Percentiles rank a stretch among this genome's conserved stretches.
phyloP scores from a whole-genome alignment of 768 basidiomycete genomes.

The Suillus weaverae region DNA sequence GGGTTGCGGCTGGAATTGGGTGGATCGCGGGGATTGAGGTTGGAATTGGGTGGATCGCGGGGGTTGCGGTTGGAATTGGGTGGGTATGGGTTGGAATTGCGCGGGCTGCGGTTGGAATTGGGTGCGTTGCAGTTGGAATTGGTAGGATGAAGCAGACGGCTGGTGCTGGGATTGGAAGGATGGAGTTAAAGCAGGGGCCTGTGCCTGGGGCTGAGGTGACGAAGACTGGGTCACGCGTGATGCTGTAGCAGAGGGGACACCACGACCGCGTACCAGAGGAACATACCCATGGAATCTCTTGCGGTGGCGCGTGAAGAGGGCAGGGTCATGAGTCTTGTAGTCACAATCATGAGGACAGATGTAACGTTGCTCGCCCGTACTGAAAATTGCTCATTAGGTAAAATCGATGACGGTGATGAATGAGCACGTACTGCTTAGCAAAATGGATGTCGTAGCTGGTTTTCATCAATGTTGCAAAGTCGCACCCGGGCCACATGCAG shows the following conservation, averaged over 20 bases:
- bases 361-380: constrained; percentile 22
- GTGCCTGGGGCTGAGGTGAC: no score
- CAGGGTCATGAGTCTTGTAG: constrained; percentile 26
- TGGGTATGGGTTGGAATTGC: background rate
- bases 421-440: constrained; percentile 17
- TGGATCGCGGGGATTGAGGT: background rate
- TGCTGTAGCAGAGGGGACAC: no score
- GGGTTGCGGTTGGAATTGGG: background rate
- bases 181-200: no score
- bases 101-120: no score
- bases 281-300: constrained; percentile 21
- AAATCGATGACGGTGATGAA: background rate
- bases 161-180: no score
- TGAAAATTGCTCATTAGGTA: background rate
- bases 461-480: constrained; percentile 18
- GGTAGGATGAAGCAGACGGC: no score
- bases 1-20: no score
- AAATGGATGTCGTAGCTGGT: constrained; percentile 22
- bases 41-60: background rate
- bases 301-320: constrained; percentile 26
- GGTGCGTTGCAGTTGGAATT: no score
- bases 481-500: constrained; percentile 17
- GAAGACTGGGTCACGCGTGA: background rate
- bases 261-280: constrained; percentile 10
- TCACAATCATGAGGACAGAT: constrained; percentile 8